Conservation (phyloP, 352 stramenopile species). For the Proteromonas lacertae region DNA sequence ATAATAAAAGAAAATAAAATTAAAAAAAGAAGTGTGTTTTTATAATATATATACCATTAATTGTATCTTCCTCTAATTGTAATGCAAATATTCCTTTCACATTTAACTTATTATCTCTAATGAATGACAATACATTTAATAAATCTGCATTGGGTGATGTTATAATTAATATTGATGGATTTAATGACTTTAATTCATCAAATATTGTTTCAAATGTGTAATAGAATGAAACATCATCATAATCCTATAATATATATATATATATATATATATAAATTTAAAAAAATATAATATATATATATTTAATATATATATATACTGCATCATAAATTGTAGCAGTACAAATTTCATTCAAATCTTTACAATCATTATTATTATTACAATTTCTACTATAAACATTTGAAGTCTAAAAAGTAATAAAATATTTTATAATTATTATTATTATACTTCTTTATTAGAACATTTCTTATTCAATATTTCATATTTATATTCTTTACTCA, state of each 20-base stretch:
- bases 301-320: constrained; percentile 17
- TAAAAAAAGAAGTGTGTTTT: constrained; percentile 35
- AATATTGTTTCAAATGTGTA: constrained; percentile 57
- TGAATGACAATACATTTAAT: constrained; percentile 50
- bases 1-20: constrained; percentile 43
- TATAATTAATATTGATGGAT: constrained; percentile 20
- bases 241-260: constrained; percentile 42
- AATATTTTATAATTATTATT: no score
- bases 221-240: constrained; percentile 54
- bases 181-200: constrained; percentile 19
- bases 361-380: constrained; percentile 47
- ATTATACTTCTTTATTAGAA: no score
- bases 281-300: no score
- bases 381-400: constrained; percentile 30
- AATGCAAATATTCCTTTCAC: constrained; percentile 53
- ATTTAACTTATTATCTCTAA: constrained; percentile 55
- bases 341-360: constrained; percentile 43
- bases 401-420: constrained; percentile 50
- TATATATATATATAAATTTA: no score
- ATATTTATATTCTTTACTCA: constrained; percentile 17
- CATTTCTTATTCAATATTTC: constrained; percentile 13
- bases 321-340: constrained; percentile 41
- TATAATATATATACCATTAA: constrained; percentile 51
- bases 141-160: constrained; percentile 38
- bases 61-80: constrained; percentile 32